Percentiles rank a stretch among this genome's conserved stretches.
These are phyloP conservation scores for Paspalum notatum DNA, from an alignment of 176 grass and related monocot genomes.

Conservation along the genomic window DNA sequence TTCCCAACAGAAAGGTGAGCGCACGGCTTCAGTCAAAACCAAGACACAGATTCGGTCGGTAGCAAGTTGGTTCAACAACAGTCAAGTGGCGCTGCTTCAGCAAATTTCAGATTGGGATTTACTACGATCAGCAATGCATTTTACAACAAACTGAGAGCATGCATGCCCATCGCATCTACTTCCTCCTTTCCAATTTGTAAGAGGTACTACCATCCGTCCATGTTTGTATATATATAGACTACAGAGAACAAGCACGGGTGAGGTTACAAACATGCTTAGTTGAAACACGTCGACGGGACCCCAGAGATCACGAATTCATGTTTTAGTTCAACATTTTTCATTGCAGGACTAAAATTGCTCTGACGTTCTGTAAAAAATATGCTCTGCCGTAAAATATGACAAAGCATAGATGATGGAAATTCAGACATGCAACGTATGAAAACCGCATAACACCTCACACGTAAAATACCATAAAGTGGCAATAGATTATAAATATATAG, in stretches of 20 bases:
- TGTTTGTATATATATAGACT: too few species aligned
- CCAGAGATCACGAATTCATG: neutral
- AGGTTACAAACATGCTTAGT: neutral
- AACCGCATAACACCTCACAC: too few species aligned
- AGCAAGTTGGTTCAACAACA: slow-evolving; percentile 28
- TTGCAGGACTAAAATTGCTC: neutral
- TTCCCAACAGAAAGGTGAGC: slow-evolving; percentile 19
- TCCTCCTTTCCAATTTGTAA: neutral
- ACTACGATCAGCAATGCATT: neutral
- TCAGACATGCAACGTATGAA: neutral
- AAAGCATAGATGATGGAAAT: too few species aligned
- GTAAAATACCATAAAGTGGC: too few species aligned
- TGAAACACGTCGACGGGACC: neutral
- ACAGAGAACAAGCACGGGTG: neutral
- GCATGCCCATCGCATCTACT: neutral
- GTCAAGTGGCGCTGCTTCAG: slow-evolving; percentile 1
- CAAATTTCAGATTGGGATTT: neutral
- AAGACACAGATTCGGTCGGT: slow-evolving; percentile 5
- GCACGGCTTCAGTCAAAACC: slow-evolving; percentile 22
- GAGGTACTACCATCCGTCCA: neutral
- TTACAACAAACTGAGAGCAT: neutral
- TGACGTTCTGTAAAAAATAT: neutral
- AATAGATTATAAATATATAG: neutral
- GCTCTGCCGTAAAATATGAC: too few species aligned
- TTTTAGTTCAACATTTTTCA: neutral